A percentile compares a stretch with the other conserved stretches of the same genome.
phyloP scores from a whole-genome alignment of 495 filamentous ascomycete genomes.

The Annulohypoxylon bovei region DNA sequence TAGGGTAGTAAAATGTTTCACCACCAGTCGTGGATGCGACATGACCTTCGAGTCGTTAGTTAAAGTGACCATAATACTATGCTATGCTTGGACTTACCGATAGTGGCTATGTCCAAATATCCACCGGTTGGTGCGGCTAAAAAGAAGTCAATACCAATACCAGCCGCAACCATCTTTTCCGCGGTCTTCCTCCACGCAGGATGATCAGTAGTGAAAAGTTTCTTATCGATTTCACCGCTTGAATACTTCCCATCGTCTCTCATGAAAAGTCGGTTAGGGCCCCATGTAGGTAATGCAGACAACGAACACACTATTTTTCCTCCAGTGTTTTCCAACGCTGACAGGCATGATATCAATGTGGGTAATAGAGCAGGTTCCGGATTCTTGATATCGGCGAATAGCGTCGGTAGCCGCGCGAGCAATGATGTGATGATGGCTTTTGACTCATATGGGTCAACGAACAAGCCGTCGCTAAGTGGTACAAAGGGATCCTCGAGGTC shows the following conservation, averaged over 20 bases:
- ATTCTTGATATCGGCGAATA: constrained; percentile 87
- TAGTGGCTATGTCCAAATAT: constrained; percentile 94
- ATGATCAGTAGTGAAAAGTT: constrained; percentile 90
- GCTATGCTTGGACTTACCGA: constrained; percentile 66
- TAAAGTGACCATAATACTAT: neutral
- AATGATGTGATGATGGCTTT: constrained; percentile 86
- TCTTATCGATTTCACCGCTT: constrained; percentile 89
- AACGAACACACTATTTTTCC: constrained; percentile 93
- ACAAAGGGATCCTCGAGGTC: constrained; percentile 98
- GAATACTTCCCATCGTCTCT: constrained; percentile 89
- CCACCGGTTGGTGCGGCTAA: constrained; percentile 86
- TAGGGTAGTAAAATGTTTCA: constrained; percentile 95
- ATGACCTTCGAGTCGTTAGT: constrained; percentile 61
- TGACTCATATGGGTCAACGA: constrained; percentile 95
- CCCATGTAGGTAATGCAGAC: constrained; percentile 85
- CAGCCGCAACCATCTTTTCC: constrained; percentile 86
- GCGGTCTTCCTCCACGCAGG: constrained; percentile 83
- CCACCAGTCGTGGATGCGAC: constrained; percentile 84
- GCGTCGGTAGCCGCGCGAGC: constrained; percentile 78
- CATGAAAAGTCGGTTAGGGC: constrained; percentile 82
- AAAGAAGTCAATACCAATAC: constrained; percentile 93
- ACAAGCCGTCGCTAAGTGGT: constrained; percentile 88
- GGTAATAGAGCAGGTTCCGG: constrained; percentile 89
- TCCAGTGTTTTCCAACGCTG: constrained; percentile 83
- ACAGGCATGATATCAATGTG: constrained; percentile 80